phyloP scores from a whole-genome alignment of 352 stramenopile genomes.

The Pythium aphanidermatum region DNA sequence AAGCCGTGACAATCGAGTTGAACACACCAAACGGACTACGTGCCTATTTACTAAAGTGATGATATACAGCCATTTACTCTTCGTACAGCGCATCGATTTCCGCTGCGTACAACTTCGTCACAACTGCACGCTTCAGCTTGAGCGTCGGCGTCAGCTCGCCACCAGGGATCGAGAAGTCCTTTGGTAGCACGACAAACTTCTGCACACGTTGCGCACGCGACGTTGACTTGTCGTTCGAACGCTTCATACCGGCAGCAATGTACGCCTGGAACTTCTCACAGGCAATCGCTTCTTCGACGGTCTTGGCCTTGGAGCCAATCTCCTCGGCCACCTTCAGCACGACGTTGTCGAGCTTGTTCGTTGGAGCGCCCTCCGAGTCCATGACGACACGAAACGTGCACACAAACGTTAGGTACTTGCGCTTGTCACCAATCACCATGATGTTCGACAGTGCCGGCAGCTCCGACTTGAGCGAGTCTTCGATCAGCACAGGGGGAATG shows the following conservation, averaged over 20 bases:
- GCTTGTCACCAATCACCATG: slow-evolving; percentile 89
- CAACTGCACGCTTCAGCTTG: slow-evolving; percentile 90
- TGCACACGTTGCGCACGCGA: slow-evolving; percentile 57
- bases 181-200: slow-evolving; percentile 72
- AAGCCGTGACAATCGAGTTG: neutral
- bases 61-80: slow-evolving; percentile 8
- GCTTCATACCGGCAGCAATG: slow-evolving; percentile 63
- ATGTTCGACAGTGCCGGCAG: slow-evolving; percentile 77
- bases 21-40: slow-evolving; percentile 2
- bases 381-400: slow-evolving; percentile 75
- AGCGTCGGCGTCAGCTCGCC: slow-evolving; percentile 92
- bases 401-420: slow-evolving; percentile 87
- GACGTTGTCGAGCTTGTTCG: slow-evolving; percentile 63
- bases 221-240: slow-evolving; percentile 45
- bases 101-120: slow-evolving; percentile 81
- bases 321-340: slow-evolving; percentile 55
- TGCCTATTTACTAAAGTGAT: neutral
- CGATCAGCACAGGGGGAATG: slow-evolving; percentile 84
- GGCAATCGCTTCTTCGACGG: slow-evolving; percentile 64
- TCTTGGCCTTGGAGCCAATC: slow-evolving; percentile 62
- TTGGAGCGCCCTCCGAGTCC: slow-evolving; percentile 49
- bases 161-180: slow-evolving; percentile 80
- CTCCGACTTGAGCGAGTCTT: slow-evolving; percentile 82
- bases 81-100: slow-evolving; percentile 87
- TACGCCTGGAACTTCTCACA: slow-evolving; percentile 70